Evolutionary conservation across 2,329 filamentous ascomycete species (phyloP).

Genomic region (Cyphellophora europaea): DNA sequence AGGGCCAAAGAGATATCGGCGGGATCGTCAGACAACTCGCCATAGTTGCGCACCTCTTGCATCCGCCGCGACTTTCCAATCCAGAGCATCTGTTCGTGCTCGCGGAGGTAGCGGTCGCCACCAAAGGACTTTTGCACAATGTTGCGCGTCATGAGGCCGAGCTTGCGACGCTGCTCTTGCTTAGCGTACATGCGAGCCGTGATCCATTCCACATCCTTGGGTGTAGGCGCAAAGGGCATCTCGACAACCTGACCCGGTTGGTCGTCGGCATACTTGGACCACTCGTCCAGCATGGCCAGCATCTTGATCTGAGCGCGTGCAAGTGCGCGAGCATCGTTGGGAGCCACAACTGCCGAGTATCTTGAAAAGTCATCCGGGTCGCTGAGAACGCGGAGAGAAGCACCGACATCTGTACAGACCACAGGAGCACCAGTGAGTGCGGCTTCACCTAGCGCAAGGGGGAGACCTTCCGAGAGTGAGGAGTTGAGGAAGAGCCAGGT

Average conservation of each 20-base stretch:
- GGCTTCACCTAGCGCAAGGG: constrained; percentile 36
- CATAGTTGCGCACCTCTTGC: background rate
- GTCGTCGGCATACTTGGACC: constrained; percentile 50
- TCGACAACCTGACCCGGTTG: constrained; percentile 28
- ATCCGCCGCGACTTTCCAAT: constrained; percentile 24
- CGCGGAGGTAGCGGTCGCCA: constrained; percentile 50
- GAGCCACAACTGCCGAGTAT: constrained; percentile 55
- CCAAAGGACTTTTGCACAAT: constrained; percentile 53
- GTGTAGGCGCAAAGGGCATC: constrained; percentile 40
- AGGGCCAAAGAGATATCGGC: background rate
- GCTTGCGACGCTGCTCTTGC: constrained; percentile 43
- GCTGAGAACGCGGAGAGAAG: constrained; percentile 30
- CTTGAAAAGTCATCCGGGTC: constrained; percentile 36
- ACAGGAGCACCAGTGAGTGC: constrained; percentile 36
- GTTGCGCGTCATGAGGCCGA: constrained; percentile 49
- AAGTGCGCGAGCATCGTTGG: constrained; percentile 52
- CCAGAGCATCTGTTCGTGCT: constrained; percentile 55
- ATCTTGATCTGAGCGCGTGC: constrained; percentile 55
- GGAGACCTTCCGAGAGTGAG: constrained; percentile 35
- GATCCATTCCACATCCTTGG: constrained; percentile 43
- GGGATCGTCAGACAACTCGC: background rate
- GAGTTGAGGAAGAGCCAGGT: constrained; percentile 48
- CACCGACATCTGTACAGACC: constrained; percentile 32
- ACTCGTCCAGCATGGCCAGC: constrained; percentile 52
- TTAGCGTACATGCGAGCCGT: constrained; percentile 53